Evolutionary conservation across 2,329 filamentous ascomycete species (phyloP).

Genomic region (Drechslerella stenobrocha): DNA sequence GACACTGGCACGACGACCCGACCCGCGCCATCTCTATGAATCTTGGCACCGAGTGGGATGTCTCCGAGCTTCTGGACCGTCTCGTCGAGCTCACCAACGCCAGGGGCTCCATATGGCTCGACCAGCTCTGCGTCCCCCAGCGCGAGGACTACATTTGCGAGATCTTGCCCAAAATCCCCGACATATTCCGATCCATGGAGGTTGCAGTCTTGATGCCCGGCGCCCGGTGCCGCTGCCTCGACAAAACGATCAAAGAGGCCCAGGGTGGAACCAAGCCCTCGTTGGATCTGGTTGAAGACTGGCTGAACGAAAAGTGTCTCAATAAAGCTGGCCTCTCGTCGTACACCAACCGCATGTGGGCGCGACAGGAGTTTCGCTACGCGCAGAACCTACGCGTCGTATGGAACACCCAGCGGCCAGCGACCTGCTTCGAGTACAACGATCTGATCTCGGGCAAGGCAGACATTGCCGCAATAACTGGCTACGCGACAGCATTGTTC

Average conservation of each 20-base stretch:
- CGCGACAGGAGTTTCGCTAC: slow-evolving; percentile 45
- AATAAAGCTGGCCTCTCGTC: slow-evolving; percentile 45
- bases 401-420: slow-evolving; percentile 40
- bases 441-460: slow-evolving; percentile 43
- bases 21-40: slow-evolving; percentile 39
- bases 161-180: slow-evolving; percentile 41
- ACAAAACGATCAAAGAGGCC: slow-evolving; percentile 22
- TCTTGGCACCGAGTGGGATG: slow-evolving; percentile 43
- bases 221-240: slow-evolving; percentile 30
- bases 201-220: slow-evolving; percentile 42
- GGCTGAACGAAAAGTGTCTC: slow-evolving; percentile 36
- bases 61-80: slow-evolving; percentile 37
- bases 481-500: slow-evolving; percentile 40
- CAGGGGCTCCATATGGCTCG: slow-evolving; percentile 36
- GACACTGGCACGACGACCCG: slow-evolving; percentile 41
- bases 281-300: slow-evolving; percentile 30
- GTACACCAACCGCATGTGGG: slow-evolving; percentile 48
- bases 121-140: slow-evolving; percentile 40
- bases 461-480: slow-evolving; percentile 39
- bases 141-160: slow-evolving; percentile 38
- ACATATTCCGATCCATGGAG: slow-evolving; percentile 46
- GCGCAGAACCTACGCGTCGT: slow-evolving; percentile 33
- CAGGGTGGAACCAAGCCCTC: slow-evolving; percentile 10
- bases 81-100: slow-evolving; percentile 31
- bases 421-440: slow-evolving; percentile 36